Base-by-base conservation (phyloP, 495 filamentous ascomycete species). In the Xylaria nigripes region DNA sequence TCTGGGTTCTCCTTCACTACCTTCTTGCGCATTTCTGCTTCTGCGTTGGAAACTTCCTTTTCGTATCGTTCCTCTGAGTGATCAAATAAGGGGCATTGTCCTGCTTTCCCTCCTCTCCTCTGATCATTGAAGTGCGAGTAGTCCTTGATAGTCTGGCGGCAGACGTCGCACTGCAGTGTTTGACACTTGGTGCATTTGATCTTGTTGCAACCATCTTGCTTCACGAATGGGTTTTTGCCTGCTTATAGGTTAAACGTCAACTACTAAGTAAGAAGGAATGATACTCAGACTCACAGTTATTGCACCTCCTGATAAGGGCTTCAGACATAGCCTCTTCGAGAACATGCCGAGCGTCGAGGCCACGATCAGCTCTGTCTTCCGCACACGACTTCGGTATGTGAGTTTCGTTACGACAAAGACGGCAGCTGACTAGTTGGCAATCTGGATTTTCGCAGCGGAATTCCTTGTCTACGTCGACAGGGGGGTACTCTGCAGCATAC, bases 291-390 rank as follows among this genome's bases (percentile, higher is more conserved):
- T 63, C 60, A 78, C 78, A 81, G 52, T 72, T 72, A 58, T 87
- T 88, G 76, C 90, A 95, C 34, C 74, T 82, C 18, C 89, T 77
- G 22, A 94, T 84, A 51, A 94, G 59, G 21, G 89, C 90, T 32
- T 77, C 76, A 1, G 84, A 88, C 84, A 89, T 90, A 2, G 89
- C 89, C 68, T 94, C 89, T 65, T 94, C 90, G 22, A 94, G 76
- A 9, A 63, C 59, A 57, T 85, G 87, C 10, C 86, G 80, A 32
- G 81, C 76, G 21, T 77, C 76, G 3, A 80, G 48, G 2, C 72
- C 69, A 6, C 78, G 76, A 43, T 77, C 78, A 21, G 85, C 80
- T 22, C 75, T 77, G 36, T 70, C 73, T 61, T 94, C 87, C 40
- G 84, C 78, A 60, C 90, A 95, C 2, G 76, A 81, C 54, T 79